Conservation (phyloP, 2,329 filamentous ascomycete genomes). For the Phyllosticta paracitricarpa region DNA sequence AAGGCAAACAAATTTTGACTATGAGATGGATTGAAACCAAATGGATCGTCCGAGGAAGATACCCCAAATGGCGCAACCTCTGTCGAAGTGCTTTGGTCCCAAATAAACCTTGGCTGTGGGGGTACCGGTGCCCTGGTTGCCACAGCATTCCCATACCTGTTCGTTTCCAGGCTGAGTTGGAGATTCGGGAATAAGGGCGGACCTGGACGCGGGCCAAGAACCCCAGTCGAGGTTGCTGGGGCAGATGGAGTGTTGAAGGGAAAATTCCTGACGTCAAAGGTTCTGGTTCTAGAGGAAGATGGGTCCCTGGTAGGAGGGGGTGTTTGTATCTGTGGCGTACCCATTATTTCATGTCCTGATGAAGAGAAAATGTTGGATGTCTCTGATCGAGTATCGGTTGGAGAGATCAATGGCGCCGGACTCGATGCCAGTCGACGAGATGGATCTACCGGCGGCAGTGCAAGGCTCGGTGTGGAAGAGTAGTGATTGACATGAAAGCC, state of each 20-base stretch:
- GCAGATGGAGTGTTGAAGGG: conserved; percentile 7
- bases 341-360: conserved; percentile 19
- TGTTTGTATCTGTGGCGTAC: conserved; percentile 46
- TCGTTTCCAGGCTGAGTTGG: conserved; percentile 49
- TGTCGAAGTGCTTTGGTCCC: conserved; percentile 19
- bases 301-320: conserved; percentile 50
- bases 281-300: conserved; percentile 39
- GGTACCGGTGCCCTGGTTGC: conserved; percentile 47
- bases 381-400: not conserved
- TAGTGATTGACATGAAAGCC: conserved; percentile 54
- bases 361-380: not conserved
- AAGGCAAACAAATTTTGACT: not conserved
- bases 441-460: conserved; percentile 51
- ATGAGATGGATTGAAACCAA: not conserved
- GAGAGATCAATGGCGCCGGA: conserved; percentile 32
- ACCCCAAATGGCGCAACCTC: not conserved
- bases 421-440: conserved; percentile 51
- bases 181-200: conserved; percentile 41
- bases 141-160: conserved; percentile 42
- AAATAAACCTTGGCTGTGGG: conserved; percentile 37
- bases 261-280: conserved; percentile 13
- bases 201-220: conserved; percentile 17
- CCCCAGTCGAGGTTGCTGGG: conserved; percentile 10
- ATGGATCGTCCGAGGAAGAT: conserved; percentile 8
- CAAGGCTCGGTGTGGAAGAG: conserved; percentile 42